These are phyloP conservation scores for Coccinonectria pachysandricola DNA, from an alignment of 2,329 filamentous ascomycete genomes.

Conservation along the genomic window DNA sequence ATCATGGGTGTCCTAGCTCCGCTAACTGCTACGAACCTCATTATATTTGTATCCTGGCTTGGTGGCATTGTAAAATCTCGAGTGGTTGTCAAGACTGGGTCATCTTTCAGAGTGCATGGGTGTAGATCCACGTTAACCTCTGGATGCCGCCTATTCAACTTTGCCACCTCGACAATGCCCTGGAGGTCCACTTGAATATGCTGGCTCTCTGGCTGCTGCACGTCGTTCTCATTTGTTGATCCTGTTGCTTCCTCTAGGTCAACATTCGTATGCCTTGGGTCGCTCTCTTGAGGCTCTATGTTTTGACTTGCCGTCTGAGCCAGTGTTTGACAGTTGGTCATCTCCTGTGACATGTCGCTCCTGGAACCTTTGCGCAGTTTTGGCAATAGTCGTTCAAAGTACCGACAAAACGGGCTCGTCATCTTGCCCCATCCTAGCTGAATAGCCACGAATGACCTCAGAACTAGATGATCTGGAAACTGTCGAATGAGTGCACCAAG, in stretches of 20 bases:
- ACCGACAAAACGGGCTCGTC: conserved; percentile 13
- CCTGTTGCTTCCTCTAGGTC: conserved; percentile 16
- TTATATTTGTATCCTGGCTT: conserved; percentile 28
- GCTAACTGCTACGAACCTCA: conserved; percentile 18
- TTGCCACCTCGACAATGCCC: conserved; percentile 23
- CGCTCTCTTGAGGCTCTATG: too few species aligned
- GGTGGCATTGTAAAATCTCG: conserved; percentile 24
- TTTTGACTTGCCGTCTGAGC: too few species aligned
- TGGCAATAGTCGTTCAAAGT: too few species aligned
- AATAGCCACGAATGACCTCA: conserved; percentile 18
- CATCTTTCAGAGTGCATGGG: conserved; percentile 28
- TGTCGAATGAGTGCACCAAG: conserved; percentile 38
- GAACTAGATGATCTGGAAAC: conserved; percentile 27
- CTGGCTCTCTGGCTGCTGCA: conserved; percentile 9
- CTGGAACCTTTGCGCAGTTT: too few species aligned
- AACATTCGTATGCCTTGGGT: conserved; percentile 12
- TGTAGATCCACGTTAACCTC: conserved; percentile 29
- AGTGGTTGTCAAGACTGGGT: conserved; percentile 24
- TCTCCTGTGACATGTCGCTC: too few species aligned
- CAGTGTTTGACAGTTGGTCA: too few species aligned
- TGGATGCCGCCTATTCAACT: conserved; percentile 13
- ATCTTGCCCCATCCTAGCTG: conserved; percentile 8
- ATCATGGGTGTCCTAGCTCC: conserved; percentile 4
- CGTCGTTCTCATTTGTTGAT: too few species aligned
- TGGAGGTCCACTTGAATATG: conserved; percentile 20